Conservation (phyloP, 257 asterid species). For the Solanum etuberosum region DNA sequence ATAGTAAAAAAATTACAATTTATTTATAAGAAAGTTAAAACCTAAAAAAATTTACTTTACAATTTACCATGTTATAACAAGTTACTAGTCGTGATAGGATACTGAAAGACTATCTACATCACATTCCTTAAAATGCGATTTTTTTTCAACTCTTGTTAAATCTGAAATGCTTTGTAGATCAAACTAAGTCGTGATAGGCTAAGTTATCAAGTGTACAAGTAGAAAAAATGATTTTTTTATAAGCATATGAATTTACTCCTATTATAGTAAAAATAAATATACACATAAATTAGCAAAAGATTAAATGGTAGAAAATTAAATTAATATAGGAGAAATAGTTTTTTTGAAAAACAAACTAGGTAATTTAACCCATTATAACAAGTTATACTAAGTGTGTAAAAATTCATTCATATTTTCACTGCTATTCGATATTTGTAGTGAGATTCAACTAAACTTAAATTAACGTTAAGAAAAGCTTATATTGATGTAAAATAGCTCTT, state of each 20-base stretch:
- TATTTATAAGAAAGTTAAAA: background rate
- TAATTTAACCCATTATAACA: background rate
- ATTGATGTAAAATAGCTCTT: rapidly evolving
- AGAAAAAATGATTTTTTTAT: background rate
- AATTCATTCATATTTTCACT: no score
- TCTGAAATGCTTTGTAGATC: background rate
- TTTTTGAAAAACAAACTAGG: background rate
- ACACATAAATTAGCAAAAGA: background rate
- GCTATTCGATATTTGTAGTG: background rate
- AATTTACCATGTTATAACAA: background rate
- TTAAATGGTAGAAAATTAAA: background rate
- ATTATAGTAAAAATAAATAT: background rate
- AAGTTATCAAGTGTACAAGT: background rate
- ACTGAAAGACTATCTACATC: background rate
- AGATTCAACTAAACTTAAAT: rapidly evolving
- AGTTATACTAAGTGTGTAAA: background rate
- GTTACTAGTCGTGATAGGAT: background rate
- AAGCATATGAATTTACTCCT: background rate
- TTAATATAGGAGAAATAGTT: background rate
- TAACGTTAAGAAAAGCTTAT: background rate
- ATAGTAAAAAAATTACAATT: background rate
- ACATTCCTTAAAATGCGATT: background rate
- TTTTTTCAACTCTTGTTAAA: background rate
- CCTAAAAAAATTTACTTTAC: background rate
- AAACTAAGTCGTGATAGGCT: background rate